Conservation (phyloP, 768 basidiomycete genomes). For the Boletus huronensis region DNA sequence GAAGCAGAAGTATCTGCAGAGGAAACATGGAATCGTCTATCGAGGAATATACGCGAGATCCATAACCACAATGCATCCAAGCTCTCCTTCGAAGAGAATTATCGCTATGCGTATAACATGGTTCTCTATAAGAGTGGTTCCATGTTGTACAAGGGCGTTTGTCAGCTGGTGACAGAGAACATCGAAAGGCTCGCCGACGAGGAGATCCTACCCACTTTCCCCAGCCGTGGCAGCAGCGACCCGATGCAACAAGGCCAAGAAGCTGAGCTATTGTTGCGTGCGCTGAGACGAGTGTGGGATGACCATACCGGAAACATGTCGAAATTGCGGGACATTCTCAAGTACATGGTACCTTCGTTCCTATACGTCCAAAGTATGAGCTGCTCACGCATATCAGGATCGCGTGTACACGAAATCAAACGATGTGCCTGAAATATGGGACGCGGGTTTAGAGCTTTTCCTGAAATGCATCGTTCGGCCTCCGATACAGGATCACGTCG, state of each 20-base stretch:
- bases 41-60: conserved; percentile 88
- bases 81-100: conserved; percentile 90
- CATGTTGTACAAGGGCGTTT: conserved; percentile 83
- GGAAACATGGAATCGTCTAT: conserved; percentile 78
- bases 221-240: conserved; percentile 63
- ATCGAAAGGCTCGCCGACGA: conserved; percentile 74
- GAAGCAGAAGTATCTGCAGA: conserved; percentile 73
- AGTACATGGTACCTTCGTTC: conserved; percentile 79
- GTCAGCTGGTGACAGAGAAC: conserved; percentile 74
- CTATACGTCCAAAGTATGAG: not conserved
- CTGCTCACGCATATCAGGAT: conserved; percentile 55
- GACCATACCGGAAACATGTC: conserved; percentile 88
- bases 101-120: conserved; percentile 92
- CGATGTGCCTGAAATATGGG: conserved; percentile 75
- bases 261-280: conserved; percentile 81
- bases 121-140: conserved; percentile 84
- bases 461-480: conserved; percentile 72
- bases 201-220: conserved; percentile 80
- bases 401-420: conserved; percentile 77
- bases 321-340: conserved; percentile 84
- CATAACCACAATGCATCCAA: conserved; percentile 90
- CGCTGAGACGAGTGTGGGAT: conserved; percentile 84
- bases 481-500: conserved; percentile 80
- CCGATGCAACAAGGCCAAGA: conserved; percentile 75
- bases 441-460: conserved; percentile 82